These are phyloP conservation scores for Cytospora piceae DNA, from an alignment of 2,329 filamentous ascomycete species.

Conservation along the genomic window DNA sequence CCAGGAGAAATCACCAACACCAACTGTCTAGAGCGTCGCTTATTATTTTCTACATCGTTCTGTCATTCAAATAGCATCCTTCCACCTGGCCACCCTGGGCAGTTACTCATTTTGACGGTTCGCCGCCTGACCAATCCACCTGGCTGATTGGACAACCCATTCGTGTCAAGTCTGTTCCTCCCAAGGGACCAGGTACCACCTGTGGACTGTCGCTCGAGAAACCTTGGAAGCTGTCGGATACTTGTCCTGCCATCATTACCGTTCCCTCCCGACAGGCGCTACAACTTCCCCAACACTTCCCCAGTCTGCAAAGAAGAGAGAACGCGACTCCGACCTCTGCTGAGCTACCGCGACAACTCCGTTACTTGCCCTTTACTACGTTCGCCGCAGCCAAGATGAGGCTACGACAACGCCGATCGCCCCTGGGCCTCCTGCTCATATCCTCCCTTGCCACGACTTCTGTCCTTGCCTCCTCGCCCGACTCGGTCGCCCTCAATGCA, in stretches of 20 bases:
- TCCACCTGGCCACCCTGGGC: background rate
- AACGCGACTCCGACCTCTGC: background rate
- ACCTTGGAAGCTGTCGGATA: background rate
- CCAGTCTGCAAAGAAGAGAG: background rate
- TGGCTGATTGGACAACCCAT: constrained; percentile 1
- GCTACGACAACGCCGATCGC: constrained; percentile 56
- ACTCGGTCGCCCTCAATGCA: constrained; percentile 34
- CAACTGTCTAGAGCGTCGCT: background rate
- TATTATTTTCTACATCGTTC: background rate
- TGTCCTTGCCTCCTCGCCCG: constrained; percentile 39
- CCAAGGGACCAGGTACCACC: background rate
- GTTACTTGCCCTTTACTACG: background rate
- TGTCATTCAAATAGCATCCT: background rate
- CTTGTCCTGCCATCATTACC: background rate
- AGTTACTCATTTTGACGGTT: background rate
- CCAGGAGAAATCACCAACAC: background rate
- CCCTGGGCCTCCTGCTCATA: constrained; percentile 64
- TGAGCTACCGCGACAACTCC: background rate
- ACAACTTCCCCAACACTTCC: background rate
- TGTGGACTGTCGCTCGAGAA: background rate
- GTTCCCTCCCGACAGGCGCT: background rate
- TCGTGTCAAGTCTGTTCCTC: constrained; percentile 6
- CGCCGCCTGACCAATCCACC: constrained; percentile 3
- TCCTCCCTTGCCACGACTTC: constrained; percentile 56
- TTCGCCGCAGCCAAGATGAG: constrained; percentile 55